phyloP scores from a whole-genome alignment of 768 basidiomycete genomes.

The Mrakia frigida region DNA sequence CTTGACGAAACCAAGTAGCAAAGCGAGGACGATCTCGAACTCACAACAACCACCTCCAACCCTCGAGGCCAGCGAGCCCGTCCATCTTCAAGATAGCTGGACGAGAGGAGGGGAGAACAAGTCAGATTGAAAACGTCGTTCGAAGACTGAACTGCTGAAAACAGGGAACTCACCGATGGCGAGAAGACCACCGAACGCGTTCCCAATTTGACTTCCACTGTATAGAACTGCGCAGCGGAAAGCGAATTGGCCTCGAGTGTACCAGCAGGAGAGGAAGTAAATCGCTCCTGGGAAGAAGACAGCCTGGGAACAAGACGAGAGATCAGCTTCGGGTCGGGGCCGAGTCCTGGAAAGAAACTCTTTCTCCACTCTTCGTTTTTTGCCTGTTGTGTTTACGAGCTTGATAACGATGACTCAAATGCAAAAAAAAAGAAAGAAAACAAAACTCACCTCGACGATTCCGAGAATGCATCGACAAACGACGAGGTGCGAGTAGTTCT shows the following conservation, averaged over 20 bases:
- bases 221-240: constrained; percentile 39
- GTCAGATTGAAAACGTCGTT: no score
- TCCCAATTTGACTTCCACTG: constrained; percentile 37
- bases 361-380: no score
- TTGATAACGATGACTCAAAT: no score
- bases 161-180: constrained; percentile 34
- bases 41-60: constrained; percentile 39
- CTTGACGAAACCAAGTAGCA: no score
- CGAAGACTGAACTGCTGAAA: no score
- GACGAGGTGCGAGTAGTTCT: constrained; percentile 37
- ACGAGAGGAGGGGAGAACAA: no score
- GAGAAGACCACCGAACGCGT: constrained; percentile 42
- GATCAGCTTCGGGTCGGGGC: no score
- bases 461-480: constrained; percentile 37
- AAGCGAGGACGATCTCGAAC: neutral
- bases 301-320: no score
- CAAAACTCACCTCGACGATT: constrained; percentile 17
- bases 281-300: constrained; percentile 33
- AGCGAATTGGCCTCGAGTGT: constrained; percentile 32
- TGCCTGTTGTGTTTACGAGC: no score
- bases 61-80: constrained; percentile 39
- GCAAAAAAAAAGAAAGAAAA: neutral
- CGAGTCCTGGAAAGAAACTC: no score
- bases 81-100: constrained; percentile 36
- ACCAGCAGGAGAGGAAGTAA: constrained; percentile 38